These are phyloP conservation scores for Termitomyces sp. DNA, from an alignment of 768 basidiomycete genomes.

Conservation along the genomic window DNA sequence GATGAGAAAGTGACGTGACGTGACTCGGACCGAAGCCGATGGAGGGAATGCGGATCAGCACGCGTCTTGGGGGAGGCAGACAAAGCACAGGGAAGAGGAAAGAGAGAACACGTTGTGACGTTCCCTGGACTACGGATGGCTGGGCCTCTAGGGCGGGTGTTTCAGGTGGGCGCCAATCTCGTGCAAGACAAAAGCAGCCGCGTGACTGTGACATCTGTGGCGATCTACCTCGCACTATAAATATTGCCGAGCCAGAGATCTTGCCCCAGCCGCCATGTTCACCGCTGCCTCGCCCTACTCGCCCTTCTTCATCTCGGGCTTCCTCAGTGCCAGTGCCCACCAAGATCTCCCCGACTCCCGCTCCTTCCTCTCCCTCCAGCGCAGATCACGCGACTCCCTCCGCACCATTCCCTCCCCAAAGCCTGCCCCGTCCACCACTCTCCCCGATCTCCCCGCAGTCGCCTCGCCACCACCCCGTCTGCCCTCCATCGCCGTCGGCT, in stretches of 20 bases:
- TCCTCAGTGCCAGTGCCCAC: conserved; percentile 38
- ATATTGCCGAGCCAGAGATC: background rate
- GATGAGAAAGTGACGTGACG: background rate
- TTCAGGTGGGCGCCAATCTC: background rate
- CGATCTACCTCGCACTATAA: no score
- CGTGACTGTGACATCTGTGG: conserved; percentile 2
- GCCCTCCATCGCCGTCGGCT: conserved; percentile 23
- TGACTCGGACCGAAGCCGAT: background rate
- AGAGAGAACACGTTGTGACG: background rate
- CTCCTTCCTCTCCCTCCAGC: conserved; percentile 22
- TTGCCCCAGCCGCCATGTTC: conserved; percentile 23
- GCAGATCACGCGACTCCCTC: conserved; percentile 31
- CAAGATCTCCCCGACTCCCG: conserved; percentile 15
- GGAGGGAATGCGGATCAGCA: background rate
- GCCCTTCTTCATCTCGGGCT: conserved; percentile 60
- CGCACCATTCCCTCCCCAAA: conserved; percentile 54
- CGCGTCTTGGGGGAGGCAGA: no score
- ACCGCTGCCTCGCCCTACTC: conserved; percentile 47
- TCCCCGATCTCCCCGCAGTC: conserved; percentile 30
- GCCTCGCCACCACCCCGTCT: conserved; percentile 21
- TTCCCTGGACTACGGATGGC: background rate
- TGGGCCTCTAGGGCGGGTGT: background rate
- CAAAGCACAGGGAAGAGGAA: background rate
- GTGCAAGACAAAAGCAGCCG: background rate
- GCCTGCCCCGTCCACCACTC: conserved; percentile 47